These are phyloP conservation scores for Kitagawia praeruptora DNA, from an alignment of 129 eudicot genomes.

Conservation along the genomic window DNA sequence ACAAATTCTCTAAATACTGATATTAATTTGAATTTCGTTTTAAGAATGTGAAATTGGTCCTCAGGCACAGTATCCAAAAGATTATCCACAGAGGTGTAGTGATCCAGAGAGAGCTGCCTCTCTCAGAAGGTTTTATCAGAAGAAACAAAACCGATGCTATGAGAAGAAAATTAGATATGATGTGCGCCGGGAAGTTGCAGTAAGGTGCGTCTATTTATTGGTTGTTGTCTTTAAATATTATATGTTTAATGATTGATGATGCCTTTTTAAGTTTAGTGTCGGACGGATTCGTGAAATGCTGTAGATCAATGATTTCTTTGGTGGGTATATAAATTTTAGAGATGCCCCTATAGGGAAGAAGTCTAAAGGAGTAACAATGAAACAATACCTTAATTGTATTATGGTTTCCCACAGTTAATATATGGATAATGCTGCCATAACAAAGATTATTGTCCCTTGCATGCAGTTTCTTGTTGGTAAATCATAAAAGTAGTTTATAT, in stretches of 20 bases:
- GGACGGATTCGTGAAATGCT: neutral
- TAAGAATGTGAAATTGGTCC: neutral
- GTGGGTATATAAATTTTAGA: neutral
- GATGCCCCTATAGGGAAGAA: neutral
- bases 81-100: conserved; percentile 28
- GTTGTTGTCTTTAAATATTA: too few species aligned
- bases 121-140: conserved; percentile 47
- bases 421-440: neutral
- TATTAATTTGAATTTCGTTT: conserved; percentile 1
- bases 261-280: neutral
- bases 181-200: conserved; percentile 75
- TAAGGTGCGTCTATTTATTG: conserved; percentile 29
- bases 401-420: neutral
- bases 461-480: neutral
- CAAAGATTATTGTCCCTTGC: neutral
- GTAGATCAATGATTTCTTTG: neutral
- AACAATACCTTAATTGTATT: neutral
- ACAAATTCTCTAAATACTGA: neutral
- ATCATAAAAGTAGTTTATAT: neutral
- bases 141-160: conserved; percentile 61
- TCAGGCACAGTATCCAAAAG: conserved; percentile 24
- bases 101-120: conserved; percentile 67
- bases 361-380: neutral
- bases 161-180: conserved; percentile 70
- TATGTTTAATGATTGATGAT: neutral